phyloP scores from a whole-genome alignment of 179 eudicot genomes.

The Corrigiola litoralis region DNA sequence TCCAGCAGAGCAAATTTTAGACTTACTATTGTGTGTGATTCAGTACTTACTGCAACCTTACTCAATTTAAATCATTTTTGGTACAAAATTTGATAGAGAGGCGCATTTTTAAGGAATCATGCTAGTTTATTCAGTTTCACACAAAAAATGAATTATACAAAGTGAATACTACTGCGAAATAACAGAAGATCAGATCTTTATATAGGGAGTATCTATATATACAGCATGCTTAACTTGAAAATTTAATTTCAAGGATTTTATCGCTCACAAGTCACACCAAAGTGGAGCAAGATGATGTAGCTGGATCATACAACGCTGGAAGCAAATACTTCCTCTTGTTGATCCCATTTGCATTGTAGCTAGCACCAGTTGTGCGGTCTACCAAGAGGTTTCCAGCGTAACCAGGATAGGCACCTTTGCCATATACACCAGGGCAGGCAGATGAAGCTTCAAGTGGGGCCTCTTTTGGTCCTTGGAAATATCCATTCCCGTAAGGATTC shows the following conservation, averaged over 20 bases:
- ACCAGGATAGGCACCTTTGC: constrained; percentile 35
- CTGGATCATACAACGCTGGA: constrained; percentile 32
- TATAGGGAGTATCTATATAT: not conserved
- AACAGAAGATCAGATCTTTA: too few relatives aligned
- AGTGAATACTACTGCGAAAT: too few relatives aligned
- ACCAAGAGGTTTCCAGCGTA: constrained; percentile 29
- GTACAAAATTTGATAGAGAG: too few relatives aligned
- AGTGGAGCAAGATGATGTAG: constrained; percentile 28
- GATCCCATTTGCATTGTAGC: constrained; percentile 37
- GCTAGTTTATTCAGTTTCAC: too few relatives aligned
- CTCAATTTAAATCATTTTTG: too few relatives aligned
- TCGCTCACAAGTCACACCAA: constrained; percentile 10
- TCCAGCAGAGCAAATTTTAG: too few relatives aligned
- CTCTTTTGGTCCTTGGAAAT: constrained; percentile 34
- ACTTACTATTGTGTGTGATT: too few relatives aligned
- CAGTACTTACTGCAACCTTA: too few relatives aligned
- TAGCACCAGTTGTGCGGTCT: constrained; percentile 27
- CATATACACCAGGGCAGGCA: constrained; percentile 33
- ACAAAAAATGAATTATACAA: too few relatives aligned
- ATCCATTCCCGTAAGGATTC: constrained; percentile 35
- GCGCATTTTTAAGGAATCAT: too few relatives aligned
- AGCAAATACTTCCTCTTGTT: constrained; percentile 34
- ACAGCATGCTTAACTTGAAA: not conserved
- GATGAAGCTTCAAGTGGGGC: constrained; percentile 37
- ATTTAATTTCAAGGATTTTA: not conserved